These are phyloP conservation scores for Diplotaxis tenuifolia DNA, from an alignment of 345 rosid genomes.

Conservation along the genomic window DNA sequence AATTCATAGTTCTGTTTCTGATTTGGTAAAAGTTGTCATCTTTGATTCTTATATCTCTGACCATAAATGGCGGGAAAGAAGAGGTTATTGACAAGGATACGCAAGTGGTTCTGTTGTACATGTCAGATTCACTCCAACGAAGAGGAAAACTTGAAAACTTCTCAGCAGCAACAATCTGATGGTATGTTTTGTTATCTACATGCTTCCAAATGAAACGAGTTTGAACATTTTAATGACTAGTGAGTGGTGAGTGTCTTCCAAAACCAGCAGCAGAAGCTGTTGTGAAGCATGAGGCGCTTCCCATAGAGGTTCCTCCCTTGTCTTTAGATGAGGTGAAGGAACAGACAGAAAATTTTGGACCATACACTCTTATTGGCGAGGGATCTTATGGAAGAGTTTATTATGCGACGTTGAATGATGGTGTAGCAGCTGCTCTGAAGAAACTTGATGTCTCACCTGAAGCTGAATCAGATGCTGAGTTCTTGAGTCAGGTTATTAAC, in stretches of 20 bases:
- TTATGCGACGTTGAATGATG: constrained; percentile 63
- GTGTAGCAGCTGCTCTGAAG: constrained; percentile 55
- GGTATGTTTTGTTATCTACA: constrained; percentile 48
- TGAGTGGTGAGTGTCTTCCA: constrained; percentile 15
- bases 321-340: constrained; percentile 64
- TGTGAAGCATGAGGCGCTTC: constrained; percentile 61
- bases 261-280: constrained; percentile 58
- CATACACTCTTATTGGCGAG: constrained; percentile 64
- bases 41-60: no score
- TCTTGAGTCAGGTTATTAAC: constrained; percentile 74
- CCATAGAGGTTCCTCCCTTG: constrained; percentile 57
- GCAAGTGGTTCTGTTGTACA: constrained; percentile 87
- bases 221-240: not conserved
- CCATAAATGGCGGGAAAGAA: no score
- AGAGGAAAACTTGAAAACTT: constrained; percentile 57
- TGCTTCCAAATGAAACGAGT: not conserved
- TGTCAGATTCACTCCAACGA: constrained; percentile 76
- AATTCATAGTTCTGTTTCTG: not conserved
- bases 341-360: constrained; percentile 44
- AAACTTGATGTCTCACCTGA: constrained; percentile 76
- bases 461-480: constrained; percentile 69
- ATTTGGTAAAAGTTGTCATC: not conserved
- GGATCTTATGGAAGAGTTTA: constrained; percentile 92
- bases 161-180: constrained; percentile 53
- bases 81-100: constrained; percentile 56